These are phyloP conservation scores for Penstemon eatonii DNA, from an alignment of 257 asterid genomes.

Conservation along the genomic window DNA sequence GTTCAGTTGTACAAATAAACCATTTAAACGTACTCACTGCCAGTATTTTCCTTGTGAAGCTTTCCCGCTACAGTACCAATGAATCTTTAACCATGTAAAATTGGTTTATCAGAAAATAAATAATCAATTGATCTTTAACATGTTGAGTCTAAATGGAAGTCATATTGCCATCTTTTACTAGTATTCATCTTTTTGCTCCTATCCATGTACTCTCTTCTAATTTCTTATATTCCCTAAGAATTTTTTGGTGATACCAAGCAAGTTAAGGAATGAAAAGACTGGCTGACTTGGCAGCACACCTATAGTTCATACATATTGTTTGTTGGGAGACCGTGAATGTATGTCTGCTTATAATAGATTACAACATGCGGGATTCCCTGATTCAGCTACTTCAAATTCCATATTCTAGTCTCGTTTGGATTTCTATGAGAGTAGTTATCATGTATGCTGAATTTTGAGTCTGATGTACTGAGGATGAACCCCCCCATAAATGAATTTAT, in stretches of 20 bases:
- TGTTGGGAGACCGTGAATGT: too few relatives aligned
- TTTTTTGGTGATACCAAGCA: slow-evolving; percentile 19
- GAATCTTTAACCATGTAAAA: neutral
- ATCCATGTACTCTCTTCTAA: neutral
- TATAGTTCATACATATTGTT: too few relatives aligned
- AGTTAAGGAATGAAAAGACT: neutral
- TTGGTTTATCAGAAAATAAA: neutral
- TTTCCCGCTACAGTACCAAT: neutral
- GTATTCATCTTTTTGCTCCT: neutral
- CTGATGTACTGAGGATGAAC: neutral
- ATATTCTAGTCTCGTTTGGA: too few relatives aligned
- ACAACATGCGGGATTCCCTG: too few relatives aligned
- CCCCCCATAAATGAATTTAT: neutral
- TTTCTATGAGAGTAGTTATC: too few relatives aligned
- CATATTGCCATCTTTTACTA: neutral
- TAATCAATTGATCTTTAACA: neutral
- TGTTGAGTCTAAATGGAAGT: neutral
- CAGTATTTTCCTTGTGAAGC: neutral
- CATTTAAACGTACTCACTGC: neutral
- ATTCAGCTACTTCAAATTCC: too few relatives aligned
- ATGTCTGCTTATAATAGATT: too few relatives aligned
- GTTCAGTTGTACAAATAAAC: neutral
- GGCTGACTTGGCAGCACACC: too few relatives aligned
- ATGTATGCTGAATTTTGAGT: too few relatives aligned
- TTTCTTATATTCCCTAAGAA: slow-evolving; percentile 7